Percentiles rank a stretch among this genome's conserved stretches.
These are phyloP conservation scores for Terana coerulea DNA, from an alignment of 768 basidiomycete species.

Conservation along the genomic window DNA sequence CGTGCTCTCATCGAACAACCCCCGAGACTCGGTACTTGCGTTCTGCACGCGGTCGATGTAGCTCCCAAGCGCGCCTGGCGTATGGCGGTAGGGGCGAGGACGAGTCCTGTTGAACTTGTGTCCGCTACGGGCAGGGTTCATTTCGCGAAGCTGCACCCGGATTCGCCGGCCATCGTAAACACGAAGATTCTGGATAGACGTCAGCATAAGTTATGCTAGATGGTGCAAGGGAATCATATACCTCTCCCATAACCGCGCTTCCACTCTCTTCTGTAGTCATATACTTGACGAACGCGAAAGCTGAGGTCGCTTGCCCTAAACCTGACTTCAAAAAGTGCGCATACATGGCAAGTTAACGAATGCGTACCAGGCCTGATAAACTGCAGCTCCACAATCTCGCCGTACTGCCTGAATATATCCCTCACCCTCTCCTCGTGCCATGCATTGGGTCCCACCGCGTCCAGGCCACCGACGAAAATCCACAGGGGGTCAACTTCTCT, in stretches of 20 bases:
- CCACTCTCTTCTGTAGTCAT: slow-evolving; percentile 58
- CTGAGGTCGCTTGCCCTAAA: slow-evolving; percentile 29
- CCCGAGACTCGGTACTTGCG: too few relatives aligned
- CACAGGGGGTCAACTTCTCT: slow-evolving; percentile 60
- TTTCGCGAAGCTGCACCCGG: slow-evolving; percentile 72
- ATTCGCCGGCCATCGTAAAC: slow-evolving; percentile 66
- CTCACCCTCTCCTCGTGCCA: slow-evolving; percentile 69
- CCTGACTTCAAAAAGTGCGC: not conserved
- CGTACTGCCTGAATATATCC: slow-evolving; percentile 59
- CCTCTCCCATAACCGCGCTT: slow-evolving; percentile 66
- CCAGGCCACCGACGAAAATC: slow-evolving; percentile 75
- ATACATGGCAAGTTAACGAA: not conserved
- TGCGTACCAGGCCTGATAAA: slow-evolving; percentile 60
- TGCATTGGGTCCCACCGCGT: slow-evolving; percentile 54
- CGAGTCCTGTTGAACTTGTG: slow-evolving; percentile 39
- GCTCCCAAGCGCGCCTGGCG: not conserved
- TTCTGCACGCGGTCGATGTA: not conserved
- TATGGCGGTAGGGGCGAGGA: too few relatives aligned
- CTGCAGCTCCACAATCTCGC: slow-evolving; percentile 60
- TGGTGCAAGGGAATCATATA: slow-evolving; percentile 22
- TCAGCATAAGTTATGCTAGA: not conserved
- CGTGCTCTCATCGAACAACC: too few relatives aligned
- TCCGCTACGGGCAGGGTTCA: slow-evolving; percentile 47
- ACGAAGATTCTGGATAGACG: slow-evolving; percentile 58
- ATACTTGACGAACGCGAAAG: slow-evolving; percentile 78